Evolutionary conservation across 768 basidiomycete species (phyloP), one percentile per base, ranked within the genome.

Genomic region (Dioszegia crocea): DNA sequence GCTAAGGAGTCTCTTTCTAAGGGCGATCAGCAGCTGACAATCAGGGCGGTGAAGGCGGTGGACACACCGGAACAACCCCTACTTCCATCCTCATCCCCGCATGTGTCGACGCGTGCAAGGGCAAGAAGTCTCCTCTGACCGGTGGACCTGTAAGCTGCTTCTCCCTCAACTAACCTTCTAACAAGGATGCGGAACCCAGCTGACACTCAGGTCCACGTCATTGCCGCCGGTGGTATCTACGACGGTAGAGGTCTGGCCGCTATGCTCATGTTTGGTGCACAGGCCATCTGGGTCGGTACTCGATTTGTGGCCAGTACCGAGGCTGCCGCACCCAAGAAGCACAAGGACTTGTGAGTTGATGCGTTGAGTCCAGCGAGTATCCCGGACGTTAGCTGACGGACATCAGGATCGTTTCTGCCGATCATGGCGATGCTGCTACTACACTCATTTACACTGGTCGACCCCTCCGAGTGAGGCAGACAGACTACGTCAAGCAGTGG

Each of bases 371-470:
- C 8, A 33, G 6, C 8, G 33, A 6, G 14, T 33, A n/a, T 31
- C 14, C 36, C 30, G 10, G 2, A 41, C n/a, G 23, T 12, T 36
- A 54, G 47, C 23, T 27, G 29, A 21, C 45, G 9, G 19, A 12
- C 30, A 10, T 12, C 30, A 68, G 67, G 17, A 65, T 70, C 21
- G 38, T 67, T 14, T 45, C 54, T 23, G 70, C 70, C n/a, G 70
- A 63, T 44, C 65, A 83, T 66, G 89, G 88, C 60, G 91, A 92
- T 74, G 85, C 85, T 19, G 80, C 86, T 40, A 87, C 85, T 17
- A 93, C 91, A n/a, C 70, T 91, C 45, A 93, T 94, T 70, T 91
- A 84, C 79, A 89, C 89, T 43, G 91, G 91, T 11, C 85, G 92
- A 30, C 92, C 93, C 19, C 79, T 96, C 65, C 84, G 92, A 38